A percentile compares a stretch with the other conserved stretches of the same genome.
These are phyloP conservation scores for Melampsora americana DNA, from an alignment of 1,284 basidiomycete species.

Conservation along the genomic window DNA sequence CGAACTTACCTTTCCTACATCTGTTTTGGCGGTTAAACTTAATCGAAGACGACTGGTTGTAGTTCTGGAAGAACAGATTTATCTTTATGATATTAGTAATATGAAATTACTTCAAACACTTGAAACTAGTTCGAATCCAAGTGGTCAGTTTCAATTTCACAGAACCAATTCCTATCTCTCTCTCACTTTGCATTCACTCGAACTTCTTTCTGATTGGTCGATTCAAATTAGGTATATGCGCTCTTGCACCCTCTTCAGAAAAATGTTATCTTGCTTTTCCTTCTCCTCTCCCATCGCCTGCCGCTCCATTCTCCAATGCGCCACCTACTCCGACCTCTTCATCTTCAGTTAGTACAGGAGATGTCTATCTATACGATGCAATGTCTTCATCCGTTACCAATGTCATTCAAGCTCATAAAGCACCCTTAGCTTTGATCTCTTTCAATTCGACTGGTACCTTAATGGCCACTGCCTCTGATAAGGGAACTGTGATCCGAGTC, in stretches of 20 bases:
- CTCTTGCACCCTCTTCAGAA: slow-evolving; percentile 91
- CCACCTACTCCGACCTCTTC: slow-evolving; percentile 33
- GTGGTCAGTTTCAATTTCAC: slow-evolving; percentile 62
- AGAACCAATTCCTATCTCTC: not conserved
- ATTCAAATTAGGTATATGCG: slow-evolving; percentile 72
- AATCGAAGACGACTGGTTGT: slow-evolving; percentile 95
- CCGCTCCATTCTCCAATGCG: slow-evolving; percentile 59
- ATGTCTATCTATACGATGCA: slow-evolving; percentile 69
- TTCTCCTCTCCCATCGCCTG: slow-evolving; percentile 80
- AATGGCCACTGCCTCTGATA: slow-evolving; percentile 89
- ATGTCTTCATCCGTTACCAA: slow-evolving; percentile 85
- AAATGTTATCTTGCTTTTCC: slow-evolving; percentile 94
- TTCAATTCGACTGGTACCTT: slow-evolving; percentile 84
- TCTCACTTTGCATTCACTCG: not conserved
- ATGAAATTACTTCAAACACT: slow-evolving; percentile 97
- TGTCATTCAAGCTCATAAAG: slow-evolving; percentile 95
- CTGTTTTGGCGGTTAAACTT: slow-evolving; percentile 90
- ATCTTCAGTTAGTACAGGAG: slow-evolving; percentile 45
- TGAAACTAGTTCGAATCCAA: slow-evolving; percentile 91
- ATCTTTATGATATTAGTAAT: slow-evolving; percentile 97
- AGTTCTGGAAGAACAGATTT: slow-evolving; percentile 91
- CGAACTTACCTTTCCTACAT: slow-evolving; percentile 93
- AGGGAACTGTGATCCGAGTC: slow-evolving; percentile 94
- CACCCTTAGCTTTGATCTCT: slow-evolving; percentile 80
- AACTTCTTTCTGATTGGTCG: not conserved